Conservation (phyloP, 2,329 filamentous ascomycete species). For the Penicillium rolfsii region DNA sequence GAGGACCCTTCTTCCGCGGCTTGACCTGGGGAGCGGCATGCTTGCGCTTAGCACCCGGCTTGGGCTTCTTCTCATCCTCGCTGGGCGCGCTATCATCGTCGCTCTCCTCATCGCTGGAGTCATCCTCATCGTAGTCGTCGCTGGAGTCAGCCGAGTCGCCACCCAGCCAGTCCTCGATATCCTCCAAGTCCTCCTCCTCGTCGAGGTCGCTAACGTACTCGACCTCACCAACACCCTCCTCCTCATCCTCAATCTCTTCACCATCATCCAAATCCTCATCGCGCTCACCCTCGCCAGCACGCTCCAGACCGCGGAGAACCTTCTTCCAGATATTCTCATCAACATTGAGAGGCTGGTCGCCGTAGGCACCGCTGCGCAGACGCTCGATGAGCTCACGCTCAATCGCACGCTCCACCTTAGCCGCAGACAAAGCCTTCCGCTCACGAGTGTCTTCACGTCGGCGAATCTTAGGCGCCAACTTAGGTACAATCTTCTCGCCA, state of each 20-base stretch:
- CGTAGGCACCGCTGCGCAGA: constrained; percentile 88
- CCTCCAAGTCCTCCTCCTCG: constrained; percentile 77
- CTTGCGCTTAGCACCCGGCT: constrained; percentile 61
- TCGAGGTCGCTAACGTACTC: constrained; percentile 94
- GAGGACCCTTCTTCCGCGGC: constrained; percentile 65
- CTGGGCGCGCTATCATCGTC: constrained; percentile 47
- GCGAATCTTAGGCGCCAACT: constrained; percentile 86
- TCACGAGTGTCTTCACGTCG: constrained; percentile 75
- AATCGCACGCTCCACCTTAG: constrained; percentile 94
- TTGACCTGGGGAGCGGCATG: constrained; percentile 55
- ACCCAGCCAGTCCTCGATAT: constrained; percentile 95
- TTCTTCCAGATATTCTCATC: constrained; percentile 97
- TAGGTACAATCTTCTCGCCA: constrained; percentile 84
- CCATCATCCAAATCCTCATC: constrained; percentile 91
- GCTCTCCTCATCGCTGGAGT: constrained; percentile 59
- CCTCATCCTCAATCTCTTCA: constrained; percentile 74
- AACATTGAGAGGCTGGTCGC: constrained; percentile 91
- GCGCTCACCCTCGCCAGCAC: constrained; percentile 76
- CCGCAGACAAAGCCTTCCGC: constrained; percentile 76
- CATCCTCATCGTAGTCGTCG: constrained; percentile 51
- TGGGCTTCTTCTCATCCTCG: constrained; percentile 53
- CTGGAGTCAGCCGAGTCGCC: constrained; percentile 63
- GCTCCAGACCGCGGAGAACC: constrained; percentile 87
- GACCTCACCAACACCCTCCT: constrained; percentile 74
- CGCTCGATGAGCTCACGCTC: constrained; percentile 93